Evolutionary conservation across 495 filamentous ascomycete species (phyloP).

Genomic region (Bacidia gigantensis): DNA sequence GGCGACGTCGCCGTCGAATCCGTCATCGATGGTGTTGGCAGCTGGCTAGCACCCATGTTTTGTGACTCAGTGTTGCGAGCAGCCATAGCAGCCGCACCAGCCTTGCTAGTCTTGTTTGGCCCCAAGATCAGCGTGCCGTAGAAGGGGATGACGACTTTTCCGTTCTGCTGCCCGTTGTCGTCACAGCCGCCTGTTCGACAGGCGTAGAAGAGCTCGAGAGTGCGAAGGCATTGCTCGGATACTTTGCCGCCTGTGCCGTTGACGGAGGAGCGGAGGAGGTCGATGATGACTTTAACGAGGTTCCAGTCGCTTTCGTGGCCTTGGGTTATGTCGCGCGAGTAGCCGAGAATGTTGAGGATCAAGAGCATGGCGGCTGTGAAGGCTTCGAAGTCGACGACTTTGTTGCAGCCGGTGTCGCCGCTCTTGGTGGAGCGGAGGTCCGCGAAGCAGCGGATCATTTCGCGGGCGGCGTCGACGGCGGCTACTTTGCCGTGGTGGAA

Average conservation of each 20-base stretch:
- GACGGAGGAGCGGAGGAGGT: conserved; percentile 27
- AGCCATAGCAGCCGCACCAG: background rate
- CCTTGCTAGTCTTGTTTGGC: conserved; percentile 2
- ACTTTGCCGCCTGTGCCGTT: conserved; percentile 32
- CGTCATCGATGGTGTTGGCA: background rate
- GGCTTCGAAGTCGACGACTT: conserved; percentile 40
- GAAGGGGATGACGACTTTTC: conserved; percentile 31
- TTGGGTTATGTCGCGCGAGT: conserved; percentile 19
- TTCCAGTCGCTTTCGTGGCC: conserved; percentile 26
- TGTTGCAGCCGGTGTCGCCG: conserved; percentile 32
- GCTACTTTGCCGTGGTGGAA: conserved; percentile 28
- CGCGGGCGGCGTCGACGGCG: conserved; percentile 36
- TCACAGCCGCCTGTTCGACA: background rate
- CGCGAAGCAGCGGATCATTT: conserved; percentile 31
- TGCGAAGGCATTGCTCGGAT: conserved; percentile 32
- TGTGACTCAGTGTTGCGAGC: background rate
- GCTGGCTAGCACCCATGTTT: background rate
- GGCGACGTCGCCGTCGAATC: background rate
- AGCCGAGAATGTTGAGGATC: conserved; percentile 32
- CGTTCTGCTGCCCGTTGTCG: conserved; percentile 3
- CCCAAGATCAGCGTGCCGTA: conserved; percentile 31
- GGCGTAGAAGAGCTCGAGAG: conserved; percentile 28
- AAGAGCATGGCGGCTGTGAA: conserved; percentile 39
- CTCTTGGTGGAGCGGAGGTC: conserved; percentile 25
- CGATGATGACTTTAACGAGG: conserved; percentile 17